Evolutionary conservation across 257 asterid species (phyloP).

Genomic region (Plantago elongata): DNA sequence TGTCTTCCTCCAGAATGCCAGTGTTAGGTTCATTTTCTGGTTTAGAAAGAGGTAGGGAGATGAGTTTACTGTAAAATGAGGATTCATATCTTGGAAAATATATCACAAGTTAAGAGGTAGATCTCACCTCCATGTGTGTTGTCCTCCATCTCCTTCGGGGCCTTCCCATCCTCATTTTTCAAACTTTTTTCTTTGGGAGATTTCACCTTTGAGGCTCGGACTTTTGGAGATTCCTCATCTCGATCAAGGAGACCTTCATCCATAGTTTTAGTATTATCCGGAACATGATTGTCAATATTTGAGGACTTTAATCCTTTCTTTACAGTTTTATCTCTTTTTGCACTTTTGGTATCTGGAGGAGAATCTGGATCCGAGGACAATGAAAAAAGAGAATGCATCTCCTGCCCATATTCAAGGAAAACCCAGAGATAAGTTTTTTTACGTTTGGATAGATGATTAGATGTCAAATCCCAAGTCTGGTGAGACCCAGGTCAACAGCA

Average conservation of each 20-base stretch:
- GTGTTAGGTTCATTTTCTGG: constrained; percentile 43
- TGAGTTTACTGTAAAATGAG: constrained; percentile 12
- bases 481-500: background rate
- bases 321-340: constrained; percentile 23
- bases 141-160: constrained; percentile 24
- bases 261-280: constrained; percentile 22
- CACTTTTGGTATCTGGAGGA: constrained; percentile 35
- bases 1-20: constrained; percentile 42
- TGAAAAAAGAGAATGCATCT: constrained; percentile 39
- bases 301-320: constrained; percentile 20
- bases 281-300: constrained; percentile 18
- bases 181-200: constrained; percentile 33
- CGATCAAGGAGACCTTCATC: constrained; percentile 29
- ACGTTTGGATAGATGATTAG: background rate
- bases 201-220: constrained; percentile 29
- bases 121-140: constrained; percentile 35
- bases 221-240: constrained; percentile 29
- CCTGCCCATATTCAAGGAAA: constrained; percentile 38
- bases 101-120: background rate
- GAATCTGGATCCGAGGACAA: constrained; percentile 75
- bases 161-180: constrained; percentile 31
- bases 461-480: background rate
- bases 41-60: constrained; percentile 17
- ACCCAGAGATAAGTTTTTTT: background rate
- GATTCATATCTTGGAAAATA: background rate